These are phyloP conservation scores for Schizosaccharomyces cryophilus DNA, from an alignment of 805 yeast genomes.

Conservation along the genomic window DNA sequence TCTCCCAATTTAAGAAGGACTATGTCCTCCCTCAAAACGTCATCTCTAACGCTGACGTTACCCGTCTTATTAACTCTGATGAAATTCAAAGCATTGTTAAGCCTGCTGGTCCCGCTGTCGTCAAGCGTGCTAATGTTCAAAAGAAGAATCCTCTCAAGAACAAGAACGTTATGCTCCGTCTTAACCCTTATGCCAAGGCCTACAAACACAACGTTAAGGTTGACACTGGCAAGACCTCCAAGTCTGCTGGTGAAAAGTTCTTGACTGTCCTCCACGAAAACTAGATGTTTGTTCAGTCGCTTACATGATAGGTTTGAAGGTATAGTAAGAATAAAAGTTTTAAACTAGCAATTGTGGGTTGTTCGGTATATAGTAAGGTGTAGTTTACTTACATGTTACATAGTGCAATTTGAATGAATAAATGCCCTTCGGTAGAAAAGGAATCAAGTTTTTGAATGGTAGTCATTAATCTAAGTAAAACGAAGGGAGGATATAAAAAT, in stretches of 20 bases:
- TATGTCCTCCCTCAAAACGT: slow-evolving; percentile 86
- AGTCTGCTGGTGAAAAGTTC: slow-evolving; percentile 3
- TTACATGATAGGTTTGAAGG: not conserved
- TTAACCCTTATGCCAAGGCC: slow-evolving; percentile 98
- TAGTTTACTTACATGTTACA: too few relatives aligned
- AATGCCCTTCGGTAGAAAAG: too few relatives aligned
- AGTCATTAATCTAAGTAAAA: too few relatives aligned
- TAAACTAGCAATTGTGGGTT: not conserved
- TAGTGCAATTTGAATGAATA: too few relatives aligned
- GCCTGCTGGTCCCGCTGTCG: slow-evolving; percentile 84
- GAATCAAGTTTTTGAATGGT: too few relatives aligned
- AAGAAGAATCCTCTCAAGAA: slow-evolving; percentile 99
- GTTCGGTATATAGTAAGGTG: too few relatives aligned
- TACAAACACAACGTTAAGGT: slow-evolving; percentile 8
- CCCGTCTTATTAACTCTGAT: slow-evolving; percentile 95
- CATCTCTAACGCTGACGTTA: slow-evolving; percentile 81
- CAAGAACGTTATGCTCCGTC: slow-evolving; percentile 93
- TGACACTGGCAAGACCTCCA: not conserved
- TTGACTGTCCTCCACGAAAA: not conserved
- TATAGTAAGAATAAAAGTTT: not conserved
- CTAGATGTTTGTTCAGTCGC: not conserved
- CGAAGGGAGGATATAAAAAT: too few relatives aligned
- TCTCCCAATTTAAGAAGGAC: slow-evolving; percentile 54
- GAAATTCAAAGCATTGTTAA: slow-evolving; percentile 94
- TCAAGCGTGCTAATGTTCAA: slow-evolving; percentile 81